Conservation (phyloP, 169 alveolate genomes). For the Cryptosporidium parvum region DNA sequence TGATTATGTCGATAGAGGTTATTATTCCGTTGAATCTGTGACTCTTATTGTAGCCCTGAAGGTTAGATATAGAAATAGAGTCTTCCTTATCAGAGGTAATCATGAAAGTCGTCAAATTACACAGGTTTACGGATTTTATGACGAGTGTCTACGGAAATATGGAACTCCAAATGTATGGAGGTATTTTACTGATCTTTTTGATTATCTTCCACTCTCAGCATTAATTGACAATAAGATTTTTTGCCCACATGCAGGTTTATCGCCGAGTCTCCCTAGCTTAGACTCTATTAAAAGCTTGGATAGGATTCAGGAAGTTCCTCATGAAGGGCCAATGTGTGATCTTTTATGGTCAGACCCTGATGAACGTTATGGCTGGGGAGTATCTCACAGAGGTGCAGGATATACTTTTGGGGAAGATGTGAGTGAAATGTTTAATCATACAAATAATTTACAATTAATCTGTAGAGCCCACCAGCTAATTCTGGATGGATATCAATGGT, state of each 20-base stretch:
- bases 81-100: slow-evolving; percentile 96
- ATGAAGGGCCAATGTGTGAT: slow-evolving; percentile 99
- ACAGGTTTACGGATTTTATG: slow-evolving; percentile 94
- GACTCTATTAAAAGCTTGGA: slow-evolving; percentile 95
- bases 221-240: slow-evolving; percentile 85
- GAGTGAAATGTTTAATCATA: slow-evolving; percentile 93
- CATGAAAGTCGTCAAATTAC: slow-evolving; percentile 96
- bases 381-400: slow-evolving; percentile 99
- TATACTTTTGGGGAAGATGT: slow-evolving; percentile 98
- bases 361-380: slow-evolving; percentile 97
- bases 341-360: slow-evolving; percentile 99
- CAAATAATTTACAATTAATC: slow-evolving; percentile 94
- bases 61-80: slow-evolving; percentile 96
- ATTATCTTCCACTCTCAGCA: slow-evolving; percentile 89
- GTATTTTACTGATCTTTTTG: slow-evolving; percentile 92
- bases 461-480: slow-evolving; percentile 99
- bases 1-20: slow-evolving; percentile 92
- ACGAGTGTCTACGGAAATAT: slow-evolving; percentile 92
- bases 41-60: slow-evolving; percentile 95
- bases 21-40: slow-evolving; percentile 89
- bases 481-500: slow-evolving; percentile 98
- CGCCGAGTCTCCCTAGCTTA: slow-evolving; percentile 93
- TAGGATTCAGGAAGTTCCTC: slow-evolving; percentile 97
- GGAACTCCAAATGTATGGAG: slow-evolving; percentile 93
- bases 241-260: slow-evolving; percentile 99